phyloP scores from a whole-genome alignment of 768 basidiomycete genomes.

The Chalciporus pseudorubinellus region DNA sequence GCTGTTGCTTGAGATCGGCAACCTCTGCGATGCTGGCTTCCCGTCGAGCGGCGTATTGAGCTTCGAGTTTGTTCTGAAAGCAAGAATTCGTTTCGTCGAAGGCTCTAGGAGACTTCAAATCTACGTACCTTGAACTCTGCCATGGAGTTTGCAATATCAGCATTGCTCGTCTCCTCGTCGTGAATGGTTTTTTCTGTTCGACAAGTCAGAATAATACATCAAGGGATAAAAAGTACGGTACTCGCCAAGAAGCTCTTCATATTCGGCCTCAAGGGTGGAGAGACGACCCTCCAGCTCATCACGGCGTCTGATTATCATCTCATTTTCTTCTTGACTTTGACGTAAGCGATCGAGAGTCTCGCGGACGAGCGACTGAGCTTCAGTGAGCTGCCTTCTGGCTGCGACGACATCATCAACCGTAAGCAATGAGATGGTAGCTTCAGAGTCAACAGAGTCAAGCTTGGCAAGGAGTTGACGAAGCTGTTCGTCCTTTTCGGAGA shows the following conservation, averaged over 20 bases:
- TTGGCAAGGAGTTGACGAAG: slow-evolving; percentile 81
- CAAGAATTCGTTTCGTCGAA: slow-evolving; percentile 3
- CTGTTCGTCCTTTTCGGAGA: slow-evolving; percentile 95
- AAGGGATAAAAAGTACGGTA: slow-evolving; percentile 10
- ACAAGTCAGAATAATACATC: slow-evolving; percentile 8
- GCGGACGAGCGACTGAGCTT: slow-evolving; percentile 80
- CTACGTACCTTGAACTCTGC: slow-evolving; percentile 78
- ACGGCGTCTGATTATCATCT: slow-evolving; percentile 73
- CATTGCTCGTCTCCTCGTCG: slow-evolving; percentile 83
- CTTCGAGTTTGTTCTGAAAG: slow-evolving; percentile 83
- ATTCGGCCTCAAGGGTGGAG: slow-evolving; percentile 82
- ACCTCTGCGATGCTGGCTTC: slow-evolving; percentile 87
- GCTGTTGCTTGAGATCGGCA: slow-evolving; percentile 82
- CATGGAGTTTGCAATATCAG: slow-evolving; percentile 80
- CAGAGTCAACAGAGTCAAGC: slow-evolving; percentile 76
- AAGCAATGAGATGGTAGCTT: slow-evolving; percentile 50
- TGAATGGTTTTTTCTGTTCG: slow-evolving; percentile 83
- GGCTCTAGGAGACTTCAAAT: neutral
- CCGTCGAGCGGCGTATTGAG: slow-evolving; percentile 89
- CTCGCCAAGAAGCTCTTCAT: slow-evolving; percentile 93
- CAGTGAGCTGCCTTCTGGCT: slow-evolving; percentile 85
- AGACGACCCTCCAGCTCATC: slow-evolving; percentile 88
- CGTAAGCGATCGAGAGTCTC: slow-evolving; percentile 89
- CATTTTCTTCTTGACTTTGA: slow-evolving; percentile 90
- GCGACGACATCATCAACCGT: slow-evolving; percentile 74